These are phyloP conservation scores for Aureobasidium sp. DNA, from an alignment of 2,329 filamentous ascomycete species.

Conservation along the genomic window DNA sequence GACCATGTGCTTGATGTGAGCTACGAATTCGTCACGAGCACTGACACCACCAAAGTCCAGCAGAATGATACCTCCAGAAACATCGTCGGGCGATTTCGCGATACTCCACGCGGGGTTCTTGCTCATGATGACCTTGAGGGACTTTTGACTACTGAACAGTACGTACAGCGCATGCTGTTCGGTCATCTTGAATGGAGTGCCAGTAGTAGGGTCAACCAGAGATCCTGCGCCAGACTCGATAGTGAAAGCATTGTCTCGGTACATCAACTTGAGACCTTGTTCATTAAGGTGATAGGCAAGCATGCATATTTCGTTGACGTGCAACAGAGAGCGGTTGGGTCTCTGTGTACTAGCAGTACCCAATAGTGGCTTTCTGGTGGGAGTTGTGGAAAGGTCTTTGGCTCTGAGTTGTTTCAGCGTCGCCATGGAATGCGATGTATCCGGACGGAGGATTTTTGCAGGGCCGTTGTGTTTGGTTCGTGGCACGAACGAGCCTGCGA, in stretches of 20 bases:
- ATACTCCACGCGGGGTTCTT: background rate
- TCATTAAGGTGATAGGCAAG: constrained; percentile 1
- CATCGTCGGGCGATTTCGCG: background rate
- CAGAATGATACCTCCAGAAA: background rate
- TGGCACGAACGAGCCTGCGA: background rate
- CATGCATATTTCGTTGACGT: background rate
- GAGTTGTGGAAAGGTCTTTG: background rate
- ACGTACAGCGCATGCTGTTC: background rate
- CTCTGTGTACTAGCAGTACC: background rate
- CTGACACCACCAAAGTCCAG: background rate
- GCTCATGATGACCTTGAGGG: background rate
- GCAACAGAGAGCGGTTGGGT: background rate
- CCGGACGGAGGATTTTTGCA: background rate
- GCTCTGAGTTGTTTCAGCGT: no score
- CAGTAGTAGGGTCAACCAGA: background rate
- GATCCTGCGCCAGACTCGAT: background rate
- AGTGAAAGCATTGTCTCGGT: background rate
- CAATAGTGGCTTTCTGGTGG: background rate
- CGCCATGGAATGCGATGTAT: no score
- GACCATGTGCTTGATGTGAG: background rate
- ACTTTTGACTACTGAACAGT: background rate
- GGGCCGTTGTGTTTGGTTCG: no score
- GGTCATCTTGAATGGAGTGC: background rate
- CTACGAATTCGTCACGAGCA: background rate
- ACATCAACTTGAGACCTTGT: background rate